Conservation (phyloP, 2,329 filamentous ascomycete genomes). For the Penicillium sp. region DNA sequence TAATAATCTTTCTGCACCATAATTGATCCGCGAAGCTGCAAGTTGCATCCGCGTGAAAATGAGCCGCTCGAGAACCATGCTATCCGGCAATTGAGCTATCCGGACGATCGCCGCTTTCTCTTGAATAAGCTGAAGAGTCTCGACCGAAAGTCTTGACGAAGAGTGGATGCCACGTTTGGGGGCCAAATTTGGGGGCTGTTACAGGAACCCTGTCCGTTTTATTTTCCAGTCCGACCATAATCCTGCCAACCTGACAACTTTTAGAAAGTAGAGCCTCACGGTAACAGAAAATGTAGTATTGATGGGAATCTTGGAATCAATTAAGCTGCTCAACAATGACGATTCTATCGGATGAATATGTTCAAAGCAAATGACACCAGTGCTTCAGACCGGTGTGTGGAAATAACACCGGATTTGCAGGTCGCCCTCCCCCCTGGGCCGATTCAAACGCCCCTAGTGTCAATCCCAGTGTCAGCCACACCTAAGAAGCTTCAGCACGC, state of each 20-base stretch:
- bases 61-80: not conserved
- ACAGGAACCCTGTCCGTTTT: not conserved
- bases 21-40: not conserved
- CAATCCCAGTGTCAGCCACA: not conserved
- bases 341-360: not conserved
- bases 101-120: not conserved
- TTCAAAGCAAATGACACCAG: not conserved
- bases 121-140: not conserved
- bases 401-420: not conserved
- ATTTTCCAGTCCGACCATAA: not conserved
- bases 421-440: not conserved
- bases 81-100: not conserved
- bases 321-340: not conserved
- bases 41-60: not conserved
- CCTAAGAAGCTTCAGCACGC: slow-evolving; percentile 17
- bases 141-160: not conserved
- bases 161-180: not conserved
- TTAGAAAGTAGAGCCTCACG: too few relatives aligned
- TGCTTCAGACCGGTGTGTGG: not conserved
- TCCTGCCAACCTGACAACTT: not conserved
- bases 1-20: not conserved
- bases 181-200: not conserved
- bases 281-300: not conserved
- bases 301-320: not conserved
- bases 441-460: not conserved